Percentiles rank a stretch among this genome's conserved stretches.
Evolutionary conservation across 2,329 filamentous ascomycete genomes (phyloP).

Genomic region (Claviceps monticola): DNA sequence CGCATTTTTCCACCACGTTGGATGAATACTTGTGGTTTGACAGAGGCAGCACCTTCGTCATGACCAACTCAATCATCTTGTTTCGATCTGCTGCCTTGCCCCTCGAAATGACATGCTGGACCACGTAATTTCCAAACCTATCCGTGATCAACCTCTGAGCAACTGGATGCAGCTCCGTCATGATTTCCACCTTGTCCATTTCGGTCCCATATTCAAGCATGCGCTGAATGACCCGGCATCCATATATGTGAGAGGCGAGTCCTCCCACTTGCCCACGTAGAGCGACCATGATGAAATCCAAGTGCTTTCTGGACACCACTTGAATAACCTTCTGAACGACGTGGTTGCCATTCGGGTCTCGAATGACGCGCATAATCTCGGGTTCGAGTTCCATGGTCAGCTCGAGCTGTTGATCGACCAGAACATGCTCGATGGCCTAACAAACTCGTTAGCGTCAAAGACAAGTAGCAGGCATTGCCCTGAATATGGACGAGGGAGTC

Average conservation of each 20-base stretch:
- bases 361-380: constrained; percentile 63
- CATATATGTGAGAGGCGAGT: constrained; percentile 69
- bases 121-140: constrained; percentile 92
- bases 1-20: constrained; percentile 92
- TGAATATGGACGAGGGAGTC: background rate
- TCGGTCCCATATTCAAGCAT: constrained; percentile 74
- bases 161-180: constrained; percentile 65
- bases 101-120: constrained; percentile 77
- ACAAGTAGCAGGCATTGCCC: background rate
- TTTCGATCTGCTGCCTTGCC: constrained; percentile 59
- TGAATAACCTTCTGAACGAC: constrained; percentile 92
- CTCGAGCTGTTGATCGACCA: constrained; percentile 79
- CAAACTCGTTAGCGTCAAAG: too few species aligned
- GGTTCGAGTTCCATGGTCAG: constrained; percentile 72
- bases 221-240: constrained; percentile 84
- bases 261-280: constrained; percentile 62
- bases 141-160: constrained; percentile 64
- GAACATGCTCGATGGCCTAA: constrained; percentile 77
- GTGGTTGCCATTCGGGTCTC: constrained; percentile 87
- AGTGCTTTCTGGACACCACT: constrained; percentile 59
- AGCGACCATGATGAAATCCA: constrained; percentile 73
- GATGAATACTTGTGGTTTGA: constrained; percentile 96
- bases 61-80: constrained; percentile 61
- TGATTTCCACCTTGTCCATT: constrained; percentile 54
- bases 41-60: constrained; percentile 54